Percentiles rank a stretch among this genome's conserved stretches.
These are phyloP conservation scores for Lentinula sp. DNA, from an alignment of 768 basidiomycete genomes.

Conservation along the genomic window DNA sequence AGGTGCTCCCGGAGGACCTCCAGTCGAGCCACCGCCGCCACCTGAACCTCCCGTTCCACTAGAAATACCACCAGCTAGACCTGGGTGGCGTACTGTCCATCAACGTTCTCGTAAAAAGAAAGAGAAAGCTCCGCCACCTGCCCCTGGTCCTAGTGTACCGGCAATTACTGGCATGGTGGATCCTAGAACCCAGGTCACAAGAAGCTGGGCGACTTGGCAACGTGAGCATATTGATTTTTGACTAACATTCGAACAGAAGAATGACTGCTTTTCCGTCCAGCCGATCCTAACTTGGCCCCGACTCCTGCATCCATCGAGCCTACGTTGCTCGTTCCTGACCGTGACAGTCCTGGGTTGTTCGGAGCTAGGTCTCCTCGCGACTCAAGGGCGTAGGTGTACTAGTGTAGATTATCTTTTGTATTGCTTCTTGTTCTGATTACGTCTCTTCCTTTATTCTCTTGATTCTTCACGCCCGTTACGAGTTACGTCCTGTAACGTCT, in stretches of 20 bases:
- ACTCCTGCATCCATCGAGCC: slow-evolving; percentile 59
- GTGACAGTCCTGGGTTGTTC: slow-evolving; percentile 63
- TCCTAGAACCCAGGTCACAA: slow-evolving; percentile 33
- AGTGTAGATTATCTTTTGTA: neutral
- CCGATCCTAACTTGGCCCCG: slow-evolving; percentile 49
- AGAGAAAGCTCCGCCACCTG: slow-evolving; percentile 26
- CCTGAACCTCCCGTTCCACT: slow-evolving; percentile 31
- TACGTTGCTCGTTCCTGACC: slow-evolving; percentile 54
- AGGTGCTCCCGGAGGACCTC: slow-evolving; percentile 36
- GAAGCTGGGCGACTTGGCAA: slow-evolving; percentile 62
- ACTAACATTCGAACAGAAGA: neutral
- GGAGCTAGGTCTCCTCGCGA: slow-evolving; percentile 66
- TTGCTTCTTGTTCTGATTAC: no score
- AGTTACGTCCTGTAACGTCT: no score
- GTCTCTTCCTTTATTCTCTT: no score
- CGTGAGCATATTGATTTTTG: slow-evolving; percentile 35
- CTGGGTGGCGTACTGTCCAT: slow-evolving; percentile 59
- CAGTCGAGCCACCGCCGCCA: slow-evolving; percentile 33
- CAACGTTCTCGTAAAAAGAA: slow-evolving; percentile 37
- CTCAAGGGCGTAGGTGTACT: slow-evolving; percentile 8
- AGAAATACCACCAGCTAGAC: slow-evolving; percentile 38
- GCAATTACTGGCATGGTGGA: slow-evolving; percentile 21
- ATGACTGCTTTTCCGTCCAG: slow-evolving; percentile 25
- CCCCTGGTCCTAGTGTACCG: slow-evolving; percentile 24
- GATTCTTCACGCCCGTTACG: no score